Conservation (phyloP, 2,329 filamentous ascomycete genomes). For the Byssothecium circinans region DNA sequence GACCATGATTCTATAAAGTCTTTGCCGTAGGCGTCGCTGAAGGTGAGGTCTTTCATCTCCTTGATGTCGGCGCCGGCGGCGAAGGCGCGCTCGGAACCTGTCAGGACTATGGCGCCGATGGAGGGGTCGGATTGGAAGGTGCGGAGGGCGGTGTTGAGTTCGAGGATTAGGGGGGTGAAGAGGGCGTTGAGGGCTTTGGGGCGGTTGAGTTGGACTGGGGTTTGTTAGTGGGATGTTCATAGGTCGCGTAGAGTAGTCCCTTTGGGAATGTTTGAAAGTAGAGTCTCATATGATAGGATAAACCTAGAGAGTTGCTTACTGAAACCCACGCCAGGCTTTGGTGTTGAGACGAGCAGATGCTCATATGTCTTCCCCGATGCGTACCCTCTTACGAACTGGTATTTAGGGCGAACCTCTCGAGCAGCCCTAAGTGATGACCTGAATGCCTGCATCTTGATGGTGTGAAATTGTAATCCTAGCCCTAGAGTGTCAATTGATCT, state of each 20-base stretch:
- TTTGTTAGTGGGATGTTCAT: conserved; percentile 11
- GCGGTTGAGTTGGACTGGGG: conserved; percentile 82
- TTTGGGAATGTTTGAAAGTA: not conserved
- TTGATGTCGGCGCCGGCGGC: conserved; percentile 92
- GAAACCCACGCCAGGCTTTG: conserved; percentile 86
- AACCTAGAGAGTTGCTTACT: conserved; percentile 55
- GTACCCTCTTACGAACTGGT: conserved; percentile 58
- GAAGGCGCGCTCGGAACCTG: conserved; percentile 82
- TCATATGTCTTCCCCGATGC: conserved; percentile 64
- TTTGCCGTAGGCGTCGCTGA: conserved; percentile 80
- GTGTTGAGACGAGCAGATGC: conserved; percentile 77
- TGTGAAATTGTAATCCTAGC: conserved; percentile 9
- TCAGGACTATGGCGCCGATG: conserved; percentile 62
- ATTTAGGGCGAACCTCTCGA: conserved; percentile 58
- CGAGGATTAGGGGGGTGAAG: conserved; percentile 83
- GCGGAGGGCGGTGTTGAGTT: conserved; percentile 60
- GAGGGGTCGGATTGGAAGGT: conserved; percentile 35
- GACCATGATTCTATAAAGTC: conserved; percentile 98
- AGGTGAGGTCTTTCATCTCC: conserved; percentile 93
- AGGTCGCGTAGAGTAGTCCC: not conserved
- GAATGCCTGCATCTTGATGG: conserved; percentile 50
- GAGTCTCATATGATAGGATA: too few species aligned
- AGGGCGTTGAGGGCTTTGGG: conserved; percentile 96
- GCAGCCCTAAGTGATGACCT: conserved; percentile 64
- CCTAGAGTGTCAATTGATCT: not conserved